Conservation (phyloP, 345 rosid genomes). For the Capsella bursapastoris region DNA sequence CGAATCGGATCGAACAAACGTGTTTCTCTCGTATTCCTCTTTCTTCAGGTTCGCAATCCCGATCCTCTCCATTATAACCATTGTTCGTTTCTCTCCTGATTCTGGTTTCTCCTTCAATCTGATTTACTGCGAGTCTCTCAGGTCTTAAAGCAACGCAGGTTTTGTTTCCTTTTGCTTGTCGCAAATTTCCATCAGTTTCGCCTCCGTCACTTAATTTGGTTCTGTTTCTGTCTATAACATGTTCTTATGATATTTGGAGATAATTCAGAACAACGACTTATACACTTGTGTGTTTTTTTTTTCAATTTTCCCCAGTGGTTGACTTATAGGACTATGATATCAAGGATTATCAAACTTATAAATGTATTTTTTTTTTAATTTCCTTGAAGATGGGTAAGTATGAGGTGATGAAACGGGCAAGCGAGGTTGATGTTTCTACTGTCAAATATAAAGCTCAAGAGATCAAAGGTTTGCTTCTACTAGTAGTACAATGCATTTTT, state of each 20-base stretch:
- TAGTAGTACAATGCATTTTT: not conserved
- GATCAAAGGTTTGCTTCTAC: slow-evolving; percentile 53
- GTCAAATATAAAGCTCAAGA: slow-evolving; percentile 58
- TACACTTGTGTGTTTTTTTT: not conserved
- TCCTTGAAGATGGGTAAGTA: slow-evolving; percentile 63
- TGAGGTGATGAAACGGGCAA: slow-evolving; percentile 57
- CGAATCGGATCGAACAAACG: slow-evolving; percentile 25
- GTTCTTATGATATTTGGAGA: not conserved
- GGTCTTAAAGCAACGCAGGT: not conserved
- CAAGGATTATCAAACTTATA: not conserved
- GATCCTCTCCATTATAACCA: not conserved
- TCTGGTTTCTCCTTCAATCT: not conserved
- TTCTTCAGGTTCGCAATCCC: slow-evolving; percentile 14
- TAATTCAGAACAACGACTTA: slow-evolving; percentile 1
- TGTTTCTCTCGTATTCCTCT: slow-evolving; percentile 1
- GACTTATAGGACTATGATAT: not conserved
- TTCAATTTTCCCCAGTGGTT: not conserved
- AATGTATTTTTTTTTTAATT: not conserved
- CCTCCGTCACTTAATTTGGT: not conserved
- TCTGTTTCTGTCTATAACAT: slow-evolving; percentile 4
- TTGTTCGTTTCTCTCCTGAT: not conserved
- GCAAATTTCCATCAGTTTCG: slow-evolving; percentile 14
- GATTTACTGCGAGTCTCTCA: slow-evolving; percentile 4
- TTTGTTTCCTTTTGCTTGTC: not conserved
- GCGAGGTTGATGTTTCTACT: slow-evolving; percentile 57